Evolutionary conservation across 441 rosid species (phyloP), one percentile per base, ranked within the genome.

Genomic region (Brassica hybrid): DNA sequence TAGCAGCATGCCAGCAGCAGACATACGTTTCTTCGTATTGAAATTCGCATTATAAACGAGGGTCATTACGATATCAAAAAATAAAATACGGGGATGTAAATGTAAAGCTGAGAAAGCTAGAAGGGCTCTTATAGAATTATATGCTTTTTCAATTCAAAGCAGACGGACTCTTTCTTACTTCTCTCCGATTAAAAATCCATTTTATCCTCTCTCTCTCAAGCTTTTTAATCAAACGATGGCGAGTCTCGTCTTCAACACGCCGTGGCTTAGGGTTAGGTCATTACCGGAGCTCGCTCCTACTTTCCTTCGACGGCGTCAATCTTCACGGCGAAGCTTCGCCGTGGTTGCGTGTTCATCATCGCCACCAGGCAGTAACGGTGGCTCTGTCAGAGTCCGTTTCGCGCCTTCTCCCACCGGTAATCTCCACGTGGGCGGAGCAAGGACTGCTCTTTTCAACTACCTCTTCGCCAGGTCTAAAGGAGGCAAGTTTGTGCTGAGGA

Each of bases 351-450:
- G 84, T 52, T 73, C 83, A 9, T 70, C 87, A 7, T 27, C 32
- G 6, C 2, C 48, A 11, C 16, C 85, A 0, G 9, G 38, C 11
- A 72, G 38, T 23, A 72, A 61, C 16, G 78, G 50, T 65, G 88
- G 65, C 21, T 66, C 84, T 13, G 89, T 95, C 38, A 88, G 99
- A 54, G 99, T 93, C 16, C 99, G 98, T 73, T 93, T 95, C 79
- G 99, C 98, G 80, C 99, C 98, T 66, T 95, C 99, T 38, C 99
- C 99, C 0, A 95, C 99, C 43, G 98, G 99, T 2, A 93, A 95
- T 77, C 94, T 93, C 57, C 99, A 93, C 64, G 99, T 95, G 27
- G 98, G 99, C 13, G 97, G 99, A 65, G 99, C 98, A 61, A 87
- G 99, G 76, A 93, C 99, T 74, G 99, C 99, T 67, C 98, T 95